Evolutionary conservation across 768 basidiomycete genomes (phyloP).

Genomic region (Lactarius tabidus): DNA sequence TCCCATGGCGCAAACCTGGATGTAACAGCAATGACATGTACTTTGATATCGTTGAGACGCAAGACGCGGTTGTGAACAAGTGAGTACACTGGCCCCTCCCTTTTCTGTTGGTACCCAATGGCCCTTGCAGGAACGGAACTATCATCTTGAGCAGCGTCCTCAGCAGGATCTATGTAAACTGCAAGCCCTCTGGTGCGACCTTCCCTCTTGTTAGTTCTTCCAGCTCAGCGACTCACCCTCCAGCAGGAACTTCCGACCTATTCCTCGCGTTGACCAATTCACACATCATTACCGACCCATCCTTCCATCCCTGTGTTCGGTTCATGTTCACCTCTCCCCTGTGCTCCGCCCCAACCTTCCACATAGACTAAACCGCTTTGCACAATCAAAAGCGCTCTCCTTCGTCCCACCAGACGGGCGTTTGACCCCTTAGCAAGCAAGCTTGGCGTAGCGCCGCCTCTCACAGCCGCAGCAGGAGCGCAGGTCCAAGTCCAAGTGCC

Average conservation of each 20-base stretch:
- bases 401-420: conserved; percentile 93
- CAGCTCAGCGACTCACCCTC: neutral
- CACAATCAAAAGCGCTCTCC: conserved; percentile 69
- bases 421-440: conserved; percentile 49
- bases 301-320: conserved; percentile 80
- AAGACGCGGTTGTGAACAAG: conserved; percentile 67
- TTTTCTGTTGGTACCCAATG: too few species aligned
- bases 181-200: conserved; percentile 63
- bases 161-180: conserved; percentile 73
- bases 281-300: too few species aligned
- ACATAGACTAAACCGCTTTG: conserved; percentile 72
- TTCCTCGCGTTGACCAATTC: conserved; percentile 61
- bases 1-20: too few species aligned
- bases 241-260: conserved; percentile 79
- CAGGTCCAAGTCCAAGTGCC: conserved; percentile 34
- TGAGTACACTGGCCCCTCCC: conserved; percentile 26
- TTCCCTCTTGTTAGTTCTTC: neutral
- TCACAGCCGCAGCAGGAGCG: conserved; percentile 23
- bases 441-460: conserved; percentile 40
- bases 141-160: conserved; percentile 62
- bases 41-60: conserved; percentile 83
- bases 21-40: conserved; percentile 72
- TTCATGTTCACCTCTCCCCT: conserved; percentile 34
- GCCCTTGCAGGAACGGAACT: conserved; percentile 55
- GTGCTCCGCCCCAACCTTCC: neutral